Percentiles rank a stretch among this genome's conserved stretches.
Conservation (phyloP, 441 rosid genomes). For the Oxalis stricta region DNA sequence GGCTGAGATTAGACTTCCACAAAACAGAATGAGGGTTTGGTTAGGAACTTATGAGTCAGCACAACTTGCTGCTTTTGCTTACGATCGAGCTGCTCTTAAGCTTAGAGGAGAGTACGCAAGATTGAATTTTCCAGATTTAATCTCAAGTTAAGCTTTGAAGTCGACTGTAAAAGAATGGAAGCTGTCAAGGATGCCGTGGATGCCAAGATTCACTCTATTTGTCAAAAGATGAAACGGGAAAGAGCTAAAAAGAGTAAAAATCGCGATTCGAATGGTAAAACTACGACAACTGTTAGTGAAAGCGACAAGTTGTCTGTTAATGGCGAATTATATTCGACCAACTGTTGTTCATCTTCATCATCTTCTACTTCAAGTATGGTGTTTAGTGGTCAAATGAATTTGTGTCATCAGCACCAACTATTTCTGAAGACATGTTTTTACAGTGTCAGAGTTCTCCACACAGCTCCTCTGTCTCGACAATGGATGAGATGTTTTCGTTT, state of each 20-base stretch:
- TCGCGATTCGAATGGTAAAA: constrained; percentile 1
- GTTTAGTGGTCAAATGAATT: constrained; percentile 28
- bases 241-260: constrained; percentile 47
- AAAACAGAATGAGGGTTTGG: constrained; percentile 70
- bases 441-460: constrained; percentile 34
- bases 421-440: constrained; percentile 36
- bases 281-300: not conserved
- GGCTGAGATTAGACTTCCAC: constrained; percentile 67
- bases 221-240: constrained; percentile 60
- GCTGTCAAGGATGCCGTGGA: constrained; percentile 63
- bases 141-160: constrained; percentile 44
- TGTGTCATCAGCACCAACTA: constrained; percentile 24
- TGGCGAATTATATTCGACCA: constrained; percentile 17
- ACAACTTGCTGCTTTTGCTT: constrained; percentile 70
- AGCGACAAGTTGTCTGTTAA: constrained; percentile 5
- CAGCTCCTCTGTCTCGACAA: constrained; percentile 21
- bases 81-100: constrained; percentile 90
- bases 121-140: constrained; percentile 65
- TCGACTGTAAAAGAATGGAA: constrained; percentile 30
- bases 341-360: constrained; percentile 29
- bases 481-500: constrained; percentile 22
- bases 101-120: constrained; percentile 91
- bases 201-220: constrained; percentile 75
- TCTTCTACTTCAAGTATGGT: constrained; percentile 14
- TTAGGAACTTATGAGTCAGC: constrained; percentile 62